Base-by-base conservation (phyloP, 805 yeast species). In the Wickerhamomyces silvicola region DNA sequence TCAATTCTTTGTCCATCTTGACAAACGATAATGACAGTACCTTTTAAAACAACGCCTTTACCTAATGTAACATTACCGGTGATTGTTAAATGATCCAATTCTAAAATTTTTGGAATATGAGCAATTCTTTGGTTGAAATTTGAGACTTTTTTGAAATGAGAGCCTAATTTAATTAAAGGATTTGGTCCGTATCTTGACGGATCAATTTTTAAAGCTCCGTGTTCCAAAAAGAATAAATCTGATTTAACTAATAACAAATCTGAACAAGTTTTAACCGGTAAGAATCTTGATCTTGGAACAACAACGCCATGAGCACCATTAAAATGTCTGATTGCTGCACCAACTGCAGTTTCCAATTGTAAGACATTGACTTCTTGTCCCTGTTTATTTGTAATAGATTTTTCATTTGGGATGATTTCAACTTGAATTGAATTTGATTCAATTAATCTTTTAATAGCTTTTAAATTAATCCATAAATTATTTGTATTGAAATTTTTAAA, bases 401-500 rank as follows among this genome's bases (percentile, higher is more conserved):
- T 92, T 48, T 71, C 74, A 67, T 92, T 92, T 57, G 98, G 97
- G 63, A 92, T 92, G 60, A 92, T 92, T 66, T 92, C 98, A 67
- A 84, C 75, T 56, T 81, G 75, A 50, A 92, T 74, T 41, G 81
- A 78, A 58, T 84, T 80, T 39, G 75, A 65, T 57, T 87, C 95
- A 22, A 92, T 83, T 46, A 92, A 74, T 59, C 88, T 82, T 70
- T 92, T 90, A 62, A 92, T 77, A 22, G 98, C 97, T 57, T 78
- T 81, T 60, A 92, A 73, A 60, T 88, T 86, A 56, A 92, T 87
- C 98, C 98, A 92, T 64, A 92, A 71, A 66, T 92, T 92, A 65
- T 92, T 92, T 42, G 98, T 92, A 74, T 92, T 92, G 75, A 92
- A 92, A 69, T 92, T 87, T 62, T 86, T 90, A 72, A 92, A 92